Conservation (phyloP, 2,329 filamentous ascomycete species). For the Colletotrichum coccodes region DNA sequence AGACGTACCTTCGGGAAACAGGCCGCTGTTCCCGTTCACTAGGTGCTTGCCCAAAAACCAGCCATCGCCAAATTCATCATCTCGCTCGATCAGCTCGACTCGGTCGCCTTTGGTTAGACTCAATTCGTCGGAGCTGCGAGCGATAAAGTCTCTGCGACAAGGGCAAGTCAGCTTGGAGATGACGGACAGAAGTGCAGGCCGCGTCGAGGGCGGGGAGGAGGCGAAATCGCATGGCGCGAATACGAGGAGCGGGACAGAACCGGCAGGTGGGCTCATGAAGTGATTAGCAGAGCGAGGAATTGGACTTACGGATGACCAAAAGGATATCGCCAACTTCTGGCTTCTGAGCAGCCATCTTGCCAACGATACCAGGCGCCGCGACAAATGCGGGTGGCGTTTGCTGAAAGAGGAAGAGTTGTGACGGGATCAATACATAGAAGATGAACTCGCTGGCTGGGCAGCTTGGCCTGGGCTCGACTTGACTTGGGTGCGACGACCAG, state of each 20-base stretch:
- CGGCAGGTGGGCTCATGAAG: conserved; percentile 5
- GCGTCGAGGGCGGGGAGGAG: conserved; percentile 21
- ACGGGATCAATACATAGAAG: conserved; percentile 34
- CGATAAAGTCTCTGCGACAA: conserved; percentile 83
- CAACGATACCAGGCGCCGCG: conserved; percentile 32
- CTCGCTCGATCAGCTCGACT: conserved; percentile 84
- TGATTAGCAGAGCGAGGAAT: conserved; percentile 5
- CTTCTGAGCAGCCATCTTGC: conserved; percentile 57
- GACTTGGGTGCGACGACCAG: conserved; percentile 24
- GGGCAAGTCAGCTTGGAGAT: conserved; percentile 6
- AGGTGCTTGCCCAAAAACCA: conserved; percentile 85
- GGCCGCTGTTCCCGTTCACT: conserved; percentile 77
- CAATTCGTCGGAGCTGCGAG: conserved; percentile 92
- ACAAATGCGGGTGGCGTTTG: conserved; percentile 34
- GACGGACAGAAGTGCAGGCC: neutral
- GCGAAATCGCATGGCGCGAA: conserved; percentile 22
- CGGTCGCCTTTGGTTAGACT: conserved; percentile 86
- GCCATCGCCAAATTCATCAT: conserved; percentile 89
- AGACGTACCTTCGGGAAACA: conserved; percentile 82
- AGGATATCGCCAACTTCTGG: conserved; percentile 75
- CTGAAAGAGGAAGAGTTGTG: conserved; percentile 27
- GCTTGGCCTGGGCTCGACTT: conserved; percentile 29
- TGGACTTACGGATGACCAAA: conserved; percentile 75
- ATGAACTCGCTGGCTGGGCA: conserved; percentile 27
- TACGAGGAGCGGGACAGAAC: conserved; percentile 7